Conservation (phyloP, 2,329 filamentous ascomycete species). For the Cryphonectria parasitica region DNA sequence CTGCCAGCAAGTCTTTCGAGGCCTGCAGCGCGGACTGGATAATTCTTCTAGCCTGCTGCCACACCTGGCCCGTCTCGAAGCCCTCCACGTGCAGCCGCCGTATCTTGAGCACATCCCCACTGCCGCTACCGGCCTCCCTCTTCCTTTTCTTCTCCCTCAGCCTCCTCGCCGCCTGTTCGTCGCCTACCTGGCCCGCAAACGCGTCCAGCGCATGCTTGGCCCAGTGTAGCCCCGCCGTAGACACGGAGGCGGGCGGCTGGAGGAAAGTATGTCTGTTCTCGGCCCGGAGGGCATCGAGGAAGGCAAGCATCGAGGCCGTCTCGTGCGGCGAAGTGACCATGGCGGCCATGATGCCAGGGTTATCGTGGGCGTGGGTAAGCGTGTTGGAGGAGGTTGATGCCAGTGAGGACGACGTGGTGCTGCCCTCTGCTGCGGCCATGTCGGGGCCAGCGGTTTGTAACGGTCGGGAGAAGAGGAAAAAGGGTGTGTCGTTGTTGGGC, state of each 20-base stretch:
- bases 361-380: slow-evolving; percentile 50
- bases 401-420: slow-evolving; percentile 61
- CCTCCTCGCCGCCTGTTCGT: slow-evolving; percentile 67
- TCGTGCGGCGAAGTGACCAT: slow-evolving; percentile 37
- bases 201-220: slow-evolving; percentile 82
- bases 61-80: slow-evolving; percentile 86
- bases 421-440: slow-evolving; percentile 44
- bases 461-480: background rate
- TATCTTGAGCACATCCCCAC: slow-evolving; percentile 67
- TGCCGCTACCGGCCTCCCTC: slow-evolving; percentile 54
- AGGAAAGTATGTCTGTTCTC: slow-evolving; percentile 74
- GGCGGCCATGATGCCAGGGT: slow-evolving; percentile 43
- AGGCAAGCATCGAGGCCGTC: slow-evolving; percentile 48
- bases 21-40: slow-evolving; percentile 62
- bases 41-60: slow-evolving; percentile 89
- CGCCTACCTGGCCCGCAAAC: slow-evolving; percentile 73
- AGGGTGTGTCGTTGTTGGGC: background rate
- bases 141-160: slow-evolving; percentile 79
- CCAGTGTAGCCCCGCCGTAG: slow-evolving; percentile 70
- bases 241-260: slow-evolving; percentile 69
- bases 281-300: slow-evolving; percentile 61
- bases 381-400: slow-evolving; percentile 68
- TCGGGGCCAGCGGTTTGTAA: background rate
- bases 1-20: slow-evolving; percentile 51
- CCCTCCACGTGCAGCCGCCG: slow-evolving; percentile 85